These are phyloP conservation scores for Fusarium sp. DNA, from an alignment of 2,329 filamentous ascomycete genomes.

Conservation along the genomic window DNA sequence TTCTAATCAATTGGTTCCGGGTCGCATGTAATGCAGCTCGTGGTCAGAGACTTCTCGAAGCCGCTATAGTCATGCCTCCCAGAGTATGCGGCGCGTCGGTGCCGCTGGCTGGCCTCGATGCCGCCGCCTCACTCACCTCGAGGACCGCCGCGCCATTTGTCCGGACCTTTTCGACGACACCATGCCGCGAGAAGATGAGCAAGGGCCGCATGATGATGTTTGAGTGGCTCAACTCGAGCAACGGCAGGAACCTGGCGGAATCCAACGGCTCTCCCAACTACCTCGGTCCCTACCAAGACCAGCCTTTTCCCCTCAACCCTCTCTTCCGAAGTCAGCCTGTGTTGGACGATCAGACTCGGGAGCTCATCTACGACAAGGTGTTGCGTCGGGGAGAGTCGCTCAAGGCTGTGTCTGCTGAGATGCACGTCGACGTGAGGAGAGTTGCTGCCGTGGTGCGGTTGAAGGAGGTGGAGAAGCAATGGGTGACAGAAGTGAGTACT, in stretches of 20 bases:
- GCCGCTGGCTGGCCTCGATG: constrained; percentile 49
- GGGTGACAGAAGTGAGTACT: constrained; percentile 77
- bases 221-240: constrained; percentile 50
- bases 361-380: constrained; percentile 79
- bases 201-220: constrained; percentile 53
- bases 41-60: constrained; percentile 28
- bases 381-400: constrained; percentile 75
- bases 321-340: constrained; percentile 78
- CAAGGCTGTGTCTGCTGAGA: constrained; percentile 80
- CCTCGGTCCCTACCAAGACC: constrained; percentile 52
- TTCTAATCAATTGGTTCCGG: constrained; percentile 41
- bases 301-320: constrained; percentile 81
- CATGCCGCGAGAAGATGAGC: constrained; percentile 53
- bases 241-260: constrained; percentile 43
- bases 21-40: constrained; percentile 41
- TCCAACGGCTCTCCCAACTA: constrained; percentile 50
- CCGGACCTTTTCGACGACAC: constrained; percentile 56
- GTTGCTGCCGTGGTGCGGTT: constrained; percentile 88
- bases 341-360: constrained; percentile 77
- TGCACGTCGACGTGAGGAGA: constrained; percentile 83
- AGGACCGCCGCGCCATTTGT: constrained; percentile 29
- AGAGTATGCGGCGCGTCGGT: constrained; percentile 46
- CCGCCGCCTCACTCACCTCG: constrained; percentile 35
- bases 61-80: constrained; percentile 48
- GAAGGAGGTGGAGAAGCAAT: constrained; percentile 86